Conservation (phyloP, 192 early-diverging fungal species). For the Coemansia sp. region DNA sequence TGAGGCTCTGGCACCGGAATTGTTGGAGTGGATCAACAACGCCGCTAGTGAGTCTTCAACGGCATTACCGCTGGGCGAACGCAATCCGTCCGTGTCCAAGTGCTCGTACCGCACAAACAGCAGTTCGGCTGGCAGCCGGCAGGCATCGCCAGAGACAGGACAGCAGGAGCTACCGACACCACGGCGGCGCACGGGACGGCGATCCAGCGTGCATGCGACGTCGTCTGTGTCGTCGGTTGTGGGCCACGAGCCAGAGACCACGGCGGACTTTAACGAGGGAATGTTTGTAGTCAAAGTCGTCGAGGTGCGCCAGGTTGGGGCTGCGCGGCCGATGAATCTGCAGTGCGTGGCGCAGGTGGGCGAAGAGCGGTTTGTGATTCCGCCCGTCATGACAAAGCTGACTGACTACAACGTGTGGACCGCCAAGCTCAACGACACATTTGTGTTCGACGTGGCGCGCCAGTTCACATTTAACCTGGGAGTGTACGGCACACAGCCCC, state of each 20-base stretch:
- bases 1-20: conserved; percentile 34
- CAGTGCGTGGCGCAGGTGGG: conserved; percentile 50
- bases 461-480: conserved; percentile 51
- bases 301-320: conserved; percentile 44
- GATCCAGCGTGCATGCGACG: conserved; percentile 42
- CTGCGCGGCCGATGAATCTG: conserved; percentile 42
- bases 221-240: conserved; percentile 19
- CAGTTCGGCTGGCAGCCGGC: conserved; percentile 46
- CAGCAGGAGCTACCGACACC: no score
- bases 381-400: conserved; percentile 35
- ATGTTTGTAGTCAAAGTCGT: conserved; percentile 50
- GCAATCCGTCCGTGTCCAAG: conserved; percentile 38
- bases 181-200: conserved; percentile 18
- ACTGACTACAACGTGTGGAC: conserved; percentile 43
- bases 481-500: conserved; percentile 38
- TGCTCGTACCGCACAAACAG: conserved; percentile 49
- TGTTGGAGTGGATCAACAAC: conserved; percentile 50
- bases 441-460: conserved; percentile 51
- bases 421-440: conserved; percentile 50
- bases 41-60: conserved; percentile 35
- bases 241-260: conserved; percentile 1
- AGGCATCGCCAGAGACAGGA: conserved; percentile 3
- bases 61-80: conserved; percentile 28
- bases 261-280: conserved; percentile 34
- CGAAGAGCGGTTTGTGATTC: conserved; percentile 49